Conservation (phyloP, 441 rosid genomes). For the Arabidopsis hybrid region DNA sequence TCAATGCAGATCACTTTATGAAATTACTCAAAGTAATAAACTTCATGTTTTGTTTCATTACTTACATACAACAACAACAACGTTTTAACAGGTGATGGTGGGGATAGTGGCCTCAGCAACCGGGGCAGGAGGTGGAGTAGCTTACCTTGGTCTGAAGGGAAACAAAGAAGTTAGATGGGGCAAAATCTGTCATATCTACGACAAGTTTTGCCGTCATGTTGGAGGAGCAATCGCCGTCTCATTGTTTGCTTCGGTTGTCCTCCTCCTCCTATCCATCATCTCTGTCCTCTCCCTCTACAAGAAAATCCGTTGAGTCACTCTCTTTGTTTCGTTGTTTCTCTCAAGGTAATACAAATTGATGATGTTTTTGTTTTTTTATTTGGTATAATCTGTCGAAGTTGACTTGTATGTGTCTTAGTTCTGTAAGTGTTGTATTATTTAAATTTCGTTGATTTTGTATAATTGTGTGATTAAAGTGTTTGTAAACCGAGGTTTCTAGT, state of each 20-base stretch:
- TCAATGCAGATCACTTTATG: not conserved
- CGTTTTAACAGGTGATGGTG: conserved; percentile 61
- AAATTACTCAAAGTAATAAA: not conserved
- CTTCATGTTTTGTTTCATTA: conserved; percentile 1
- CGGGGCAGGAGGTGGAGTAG: conserved; percentile 77
- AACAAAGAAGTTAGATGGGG: conserved; percentile 57
- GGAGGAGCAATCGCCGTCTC: conserved; percentile 60
- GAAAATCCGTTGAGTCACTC: conserved; percentile 42
- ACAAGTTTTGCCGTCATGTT: conserved; percentile 64
- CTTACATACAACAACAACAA: not conserved
- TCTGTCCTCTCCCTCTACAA: conserved; percentile 62
- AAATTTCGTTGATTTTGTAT: conserved; percentile 10
- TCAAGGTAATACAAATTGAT: conserved; percentile 1
- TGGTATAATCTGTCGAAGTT: conserved; percentile 30
- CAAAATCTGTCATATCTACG: conserved; percentile 63
- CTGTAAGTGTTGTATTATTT: not conserved
- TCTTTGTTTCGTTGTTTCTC: conserved; percentile 17
- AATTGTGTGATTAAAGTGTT: conserved; percentile 27
- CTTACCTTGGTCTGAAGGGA: conserved; percentile 75
- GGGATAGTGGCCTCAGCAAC: conserved; percentile 85
- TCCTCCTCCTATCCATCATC: conserved; percentile 61
- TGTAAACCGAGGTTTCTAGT: conserved; percentile 20
- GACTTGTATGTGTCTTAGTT: not conserved
- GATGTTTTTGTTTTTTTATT: conserved; percentile 20
- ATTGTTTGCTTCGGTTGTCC: conserved; percentile 64